Evolutionary conservation across 2,329 filamentous ascomycete species (phyloP).

Genomic region (Aspergillus sp.): DNA sequence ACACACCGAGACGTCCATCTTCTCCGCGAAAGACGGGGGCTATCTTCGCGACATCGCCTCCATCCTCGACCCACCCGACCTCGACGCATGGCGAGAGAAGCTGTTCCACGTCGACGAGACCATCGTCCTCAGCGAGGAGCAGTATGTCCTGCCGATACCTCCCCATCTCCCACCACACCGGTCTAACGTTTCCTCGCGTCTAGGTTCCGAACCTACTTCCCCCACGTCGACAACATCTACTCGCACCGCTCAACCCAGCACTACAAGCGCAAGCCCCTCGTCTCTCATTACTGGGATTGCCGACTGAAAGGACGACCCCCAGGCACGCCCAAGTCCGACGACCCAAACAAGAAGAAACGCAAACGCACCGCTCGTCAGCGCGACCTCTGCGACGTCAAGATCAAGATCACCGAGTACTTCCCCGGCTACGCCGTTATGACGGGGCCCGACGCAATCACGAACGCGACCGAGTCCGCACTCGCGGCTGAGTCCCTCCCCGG

Average conservation of each 20-base stretch:
- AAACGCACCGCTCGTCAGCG: slow-evolving; percentile 72
- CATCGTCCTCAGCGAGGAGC: slow-evolving; percentile 69
- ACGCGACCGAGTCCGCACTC: slow-evolving; percentile 16
- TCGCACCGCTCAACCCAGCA: slow-evolving; percentile 77
- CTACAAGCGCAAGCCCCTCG: slow-evolving; percentile 78
- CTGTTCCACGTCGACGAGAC: slow-evolving; percentile 73
- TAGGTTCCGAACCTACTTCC: slow-evolving; percentile 77
- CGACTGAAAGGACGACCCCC: slow-evolving; percentile 75
- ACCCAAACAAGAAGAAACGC: slow-evolving; percentile 78
- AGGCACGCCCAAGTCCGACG: slow-evolving; percentile 74
- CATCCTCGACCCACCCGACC: slow-evolving; percentile 64
- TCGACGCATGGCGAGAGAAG: slow-evolving; percentile 67
- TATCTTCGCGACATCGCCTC: slow-evolving; percentile 46
- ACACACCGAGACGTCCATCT: slow-evolving; percentile 15
- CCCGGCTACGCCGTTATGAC: slow-evolving; percentile 44
- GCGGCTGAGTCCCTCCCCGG: slow-evolving; percentile 21
- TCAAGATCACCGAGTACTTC: slow-evolving; percentile 80
- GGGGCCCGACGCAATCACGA: slow-evolving; percentile 18
- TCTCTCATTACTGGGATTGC: slow-evolving; percentile 83
- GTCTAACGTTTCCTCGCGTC: neutral
- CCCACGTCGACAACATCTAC: slow-evolving; percentile 80
- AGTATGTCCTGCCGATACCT: slow-evolving; percentile 49
- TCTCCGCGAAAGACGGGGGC: slow-evolving; percentile 21
- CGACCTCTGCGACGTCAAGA: slow-evolving; percentile 82
- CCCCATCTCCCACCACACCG: neutral